phyloP scores from a whole-genome alignment of 768 basidiomycete species.

The Cystofilobasidium bisporidii region DNA sequence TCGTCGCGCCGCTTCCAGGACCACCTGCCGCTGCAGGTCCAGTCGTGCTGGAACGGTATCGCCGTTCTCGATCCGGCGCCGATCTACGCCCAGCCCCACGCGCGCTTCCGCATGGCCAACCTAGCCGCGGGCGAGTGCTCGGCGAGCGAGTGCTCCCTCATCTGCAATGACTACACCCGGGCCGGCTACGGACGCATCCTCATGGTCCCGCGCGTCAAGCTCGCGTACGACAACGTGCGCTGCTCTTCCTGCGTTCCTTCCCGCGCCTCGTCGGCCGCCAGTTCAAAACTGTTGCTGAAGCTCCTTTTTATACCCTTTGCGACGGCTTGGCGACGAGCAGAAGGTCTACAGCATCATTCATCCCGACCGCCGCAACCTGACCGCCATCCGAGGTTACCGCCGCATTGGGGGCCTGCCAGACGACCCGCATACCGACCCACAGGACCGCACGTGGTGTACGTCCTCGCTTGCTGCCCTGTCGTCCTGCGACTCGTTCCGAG shows the following conservation, averaged over 20 bases:
- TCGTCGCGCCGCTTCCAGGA: slow-evolving; percentile 73
- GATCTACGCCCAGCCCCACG: slow-evolving; percentile 81
- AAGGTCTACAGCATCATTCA: slow-evolving; percentile 93
- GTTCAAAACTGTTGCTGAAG: too few relatives aligned
- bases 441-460: slow-evolving; percentile 54
- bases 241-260: neutral
- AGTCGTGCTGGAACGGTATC: slow-evolving; percentile 98
- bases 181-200: slow-evolving; percentile 79
- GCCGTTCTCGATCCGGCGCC: slow-evolving; percentile 92
- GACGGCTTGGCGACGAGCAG: slow-evolving; percentile 45
- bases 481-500: too few relatives aligned
- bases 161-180: slow-evolving; percentile 53
- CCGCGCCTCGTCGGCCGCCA: neutral
- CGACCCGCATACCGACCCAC: slow-evolving; percentile 90
- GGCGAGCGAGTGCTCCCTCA: slow-evolving; percentile 87
- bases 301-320: too few relatives aligned
- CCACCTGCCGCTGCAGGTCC: slow-evolving; percentile 90
- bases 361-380: slow-evolving; percentile 77
- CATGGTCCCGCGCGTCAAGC: slow-evolving; percentile 93
- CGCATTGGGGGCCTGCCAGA: slow-evolving; percentile 95
- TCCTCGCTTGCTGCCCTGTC: neutral
- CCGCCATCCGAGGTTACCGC: slow-evolving; percentile 86
- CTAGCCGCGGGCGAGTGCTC: slow-evolving; percentile 83
- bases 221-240: slow-evolving; percentile 82
- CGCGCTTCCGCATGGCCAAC: slow-evolving; percentile 90